Percentiles rank a stretch among this genome's conserved stretches.
These are phyloP conservation scores for Pachyrhizus erosus DNA, from an alignment of 306 rosid genomes.

Conservation along the genomic window DNA sequence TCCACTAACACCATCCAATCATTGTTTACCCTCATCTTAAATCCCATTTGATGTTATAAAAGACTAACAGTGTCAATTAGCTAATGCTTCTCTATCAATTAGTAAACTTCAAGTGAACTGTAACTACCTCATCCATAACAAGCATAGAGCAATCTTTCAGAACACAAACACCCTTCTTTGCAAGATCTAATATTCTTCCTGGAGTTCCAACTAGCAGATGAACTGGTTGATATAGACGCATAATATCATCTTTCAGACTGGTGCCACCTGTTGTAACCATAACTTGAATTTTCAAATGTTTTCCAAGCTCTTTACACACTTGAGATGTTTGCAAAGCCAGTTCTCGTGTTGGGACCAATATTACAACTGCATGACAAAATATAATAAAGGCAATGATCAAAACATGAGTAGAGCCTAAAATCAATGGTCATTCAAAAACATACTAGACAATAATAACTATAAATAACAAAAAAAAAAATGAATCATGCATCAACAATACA, in stretches of 20 bases:
- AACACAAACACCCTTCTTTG: slow-evolving; percentile 87
- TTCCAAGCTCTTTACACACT: slow-evolving; percentile 98
- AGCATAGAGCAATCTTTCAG: slow-evolving; percentile 90
- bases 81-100: slow-evolving; percentile 10
- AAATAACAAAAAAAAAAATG: background rate
- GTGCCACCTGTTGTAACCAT: slow-evolving; percentile 99
- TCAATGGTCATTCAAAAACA: background rate
- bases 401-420: slow-evolving; percentile 17
- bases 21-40: background rate
- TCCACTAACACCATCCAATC: slow-evolving; percentile 4
- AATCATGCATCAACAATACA: slow-evolving; percentile 34
- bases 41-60: slow-evolving; percentile 1
- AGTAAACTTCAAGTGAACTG: slow-evolving; percentile 17
- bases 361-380: slow-evolving; percentile 69
- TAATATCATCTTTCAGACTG: slow-evolving; percentile 94
- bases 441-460: background rate
- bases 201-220: slow-evolving; percentile 99
- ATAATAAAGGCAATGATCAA: slow-evolving; percentile 27
- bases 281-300: slow-evolving; percentile 91
- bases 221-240: slow-evolving; percentile 98
- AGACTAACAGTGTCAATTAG: background rate
- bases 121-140: slow-evolving; percentile 94
- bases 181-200: slow-evolving; percentile 96
- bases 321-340: slow-evolving; percentile 99
- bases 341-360: slow-evolving; percentile 96